Evolutionary conservation across 2,329 filamentous ascomycete genomes (phyloP).

Genomic region (Fusarium anthophilum): DNA sequence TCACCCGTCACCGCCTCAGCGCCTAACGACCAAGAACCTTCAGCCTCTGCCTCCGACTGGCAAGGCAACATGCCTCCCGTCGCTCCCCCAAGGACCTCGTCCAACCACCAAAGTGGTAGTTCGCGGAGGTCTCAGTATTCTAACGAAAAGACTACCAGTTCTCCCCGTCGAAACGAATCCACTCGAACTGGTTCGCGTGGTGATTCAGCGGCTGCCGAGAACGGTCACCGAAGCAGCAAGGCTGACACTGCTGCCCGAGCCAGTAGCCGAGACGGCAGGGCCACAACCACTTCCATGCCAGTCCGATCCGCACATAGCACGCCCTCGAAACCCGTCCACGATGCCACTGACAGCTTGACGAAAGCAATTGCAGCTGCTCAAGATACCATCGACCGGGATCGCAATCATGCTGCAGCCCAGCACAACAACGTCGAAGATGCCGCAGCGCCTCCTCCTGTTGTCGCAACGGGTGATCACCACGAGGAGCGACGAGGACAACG

Average conservation of each 20-base stretch:
- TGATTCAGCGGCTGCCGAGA: conserved; percentile 45
- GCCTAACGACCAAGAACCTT: conserved; percentile 52
- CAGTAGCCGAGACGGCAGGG: conserved; percentile 53
- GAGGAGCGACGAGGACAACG: conserved; percentile 61
- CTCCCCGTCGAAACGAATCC: conserved; percentile 54
- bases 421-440: conserved; percentile 50
- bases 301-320: conserved; percentile 57
- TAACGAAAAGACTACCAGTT: conserved; percentile 56
- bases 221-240: conserved; percentile 45
- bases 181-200: conserved; percentile 48
- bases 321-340: conserved; percentile 69
- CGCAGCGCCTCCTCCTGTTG: conserved; percentile 56
- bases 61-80: conserved; percentile 73
- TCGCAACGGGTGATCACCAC: conserved; percentile 54
- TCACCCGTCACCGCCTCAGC: conserved; percentile 57
- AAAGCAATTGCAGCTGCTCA: conserved; percentile 65
- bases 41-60: conserved; percentile 59
- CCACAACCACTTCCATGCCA: conserved; percentile 53
- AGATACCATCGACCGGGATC: conserved; percentile 44
- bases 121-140: conserved; percentile 57
- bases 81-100: conserved; percentile 84
- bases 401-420: conserved; percentile 39
- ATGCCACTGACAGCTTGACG: conserved; percentile 82
- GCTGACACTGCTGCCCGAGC: conserved; percentile 53
- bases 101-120: conserved; percentile 61